Conservation (phyloP, 2,329 filamentous ascomycete genomes). For the Penicillium expansum region DNA sequence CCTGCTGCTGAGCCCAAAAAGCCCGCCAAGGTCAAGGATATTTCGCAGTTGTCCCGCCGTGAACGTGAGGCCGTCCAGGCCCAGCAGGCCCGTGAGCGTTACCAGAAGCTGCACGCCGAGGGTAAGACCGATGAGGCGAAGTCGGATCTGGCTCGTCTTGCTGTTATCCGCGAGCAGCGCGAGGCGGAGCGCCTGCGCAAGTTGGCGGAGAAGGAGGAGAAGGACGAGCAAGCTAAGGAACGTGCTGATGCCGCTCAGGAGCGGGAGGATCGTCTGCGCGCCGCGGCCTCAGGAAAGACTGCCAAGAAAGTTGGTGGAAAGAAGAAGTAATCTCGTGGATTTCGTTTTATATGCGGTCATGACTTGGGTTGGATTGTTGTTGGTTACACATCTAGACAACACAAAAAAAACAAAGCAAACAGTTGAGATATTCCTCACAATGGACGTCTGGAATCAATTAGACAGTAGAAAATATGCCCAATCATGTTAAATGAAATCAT, state of each 20-base stretch:
- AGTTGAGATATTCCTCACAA: slow-evolving; percentile 4
- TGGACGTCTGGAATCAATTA: neutral
- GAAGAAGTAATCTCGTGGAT: slow-evolving; percentile 27
- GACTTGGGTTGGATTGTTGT: neutral
- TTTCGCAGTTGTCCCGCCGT: slow-evolving; percentile 60
- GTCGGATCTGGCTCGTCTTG: slow-evolving; percentile 80
- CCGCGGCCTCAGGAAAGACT: slow-evolving; percentile 38
- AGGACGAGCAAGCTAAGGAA: slow-evolving; percentile 40
- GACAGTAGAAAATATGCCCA: slow-evolving; percentile 3
- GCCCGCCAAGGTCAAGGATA: slow-evolving; percentile 44
- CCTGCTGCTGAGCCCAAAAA: slow-evolving; percentile 50
- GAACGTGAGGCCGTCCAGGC: slow-evolving; percentile 81
- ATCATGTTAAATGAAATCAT: slow-evolving; percentile 15
- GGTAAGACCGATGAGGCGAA: slow-evolving; percentile 97
- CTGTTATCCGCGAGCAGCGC: slow-evolving; percentile 78
- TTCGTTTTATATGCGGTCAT: neutral
- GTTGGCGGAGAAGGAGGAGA: slow-evolving; percentile 66
- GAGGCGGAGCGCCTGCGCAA: slow-evolving; percentile 79
- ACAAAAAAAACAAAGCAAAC: neutral
- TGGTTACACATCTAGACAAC: neutral
- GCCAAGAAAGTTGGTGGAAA: slow-evolving; percentile 31
- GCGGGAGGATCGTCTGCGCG: slow-evolving; percentile 41
- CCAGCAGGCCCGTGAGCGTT: slow-evolving; percentile 81
- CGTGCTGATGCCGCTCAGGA: slow-evolving; percentile 34
- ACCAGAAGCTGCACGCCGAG: slow-evolving; percentile 86